Evolutionary conservation across 108 stramenopile species (phyloP).

Genomic region (Phaeodactylum tricornutum): DNA sequence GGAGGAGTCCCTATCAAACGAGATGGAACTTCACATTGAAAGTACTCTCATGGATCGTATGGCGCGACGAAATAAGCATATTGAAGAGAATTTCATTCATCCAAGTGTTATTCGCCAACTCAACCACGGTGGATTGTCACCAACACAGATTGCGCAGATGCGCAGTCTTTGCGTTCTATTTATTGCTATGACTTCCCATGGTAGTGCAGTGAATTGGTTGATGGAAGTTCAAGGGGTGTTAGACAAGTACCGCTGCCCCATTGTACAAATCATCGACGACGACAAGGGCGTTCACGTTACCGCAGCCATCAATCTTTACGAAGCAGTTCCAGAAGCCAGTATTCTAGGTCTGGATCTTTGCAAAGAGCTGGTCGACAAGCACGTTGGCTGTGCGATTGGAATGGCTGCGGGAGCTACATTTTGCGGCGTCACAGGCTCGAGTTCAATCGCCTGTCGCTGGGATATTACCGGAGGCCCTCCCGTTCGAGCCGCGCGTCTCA

Average conservation of each 20-base stretch:
- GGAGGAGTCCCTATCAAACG: no score
- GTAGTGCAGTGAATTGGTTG: conserved; percentile 4
- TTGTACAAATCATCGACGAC: conserved; percentile 9
- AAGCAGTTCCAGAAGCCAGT: conserved; percentile 2
- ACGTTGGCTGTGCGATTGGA: conserved; percentile 6
- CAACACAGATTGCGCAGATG: conserved; percentile 10
- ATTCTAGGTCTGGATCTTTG: conserved; percentile 1
- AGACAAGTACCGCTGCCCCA: conserved; percentile 4
- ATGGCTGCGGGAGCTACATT: conserved; percentile 2
- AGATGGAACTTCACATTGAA: no score
- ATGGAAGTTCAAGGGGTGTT: conserved; percentile 5
- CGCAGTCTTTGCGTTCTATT: conserved; percentile 6
- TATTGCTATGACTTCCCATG: conserved; percentile 1
- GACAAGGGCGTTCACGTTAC: conserved; percentile 5
- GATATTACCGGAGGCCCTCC: no score
- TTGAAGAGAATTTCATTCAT: no score
- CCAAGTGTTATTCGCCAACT: no score
- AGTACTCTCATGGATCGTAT: no score
- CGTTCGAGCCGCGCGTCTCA: no score
- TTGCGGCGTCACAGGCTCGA: conserved; percentile 5
- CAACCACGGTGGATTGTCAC: no score
- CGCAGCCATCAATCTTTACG: conserved; percentile 5
- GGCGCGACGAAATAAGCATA: no score
- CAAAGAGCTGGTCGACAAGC: conserved; percentile 1
- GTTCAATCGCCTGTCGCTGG: conserved; percentile 1